Evolutionary conservation across 1,139 yeast genomes (phyloP).

Genomic region (Spathaspora sp.): DNA sequence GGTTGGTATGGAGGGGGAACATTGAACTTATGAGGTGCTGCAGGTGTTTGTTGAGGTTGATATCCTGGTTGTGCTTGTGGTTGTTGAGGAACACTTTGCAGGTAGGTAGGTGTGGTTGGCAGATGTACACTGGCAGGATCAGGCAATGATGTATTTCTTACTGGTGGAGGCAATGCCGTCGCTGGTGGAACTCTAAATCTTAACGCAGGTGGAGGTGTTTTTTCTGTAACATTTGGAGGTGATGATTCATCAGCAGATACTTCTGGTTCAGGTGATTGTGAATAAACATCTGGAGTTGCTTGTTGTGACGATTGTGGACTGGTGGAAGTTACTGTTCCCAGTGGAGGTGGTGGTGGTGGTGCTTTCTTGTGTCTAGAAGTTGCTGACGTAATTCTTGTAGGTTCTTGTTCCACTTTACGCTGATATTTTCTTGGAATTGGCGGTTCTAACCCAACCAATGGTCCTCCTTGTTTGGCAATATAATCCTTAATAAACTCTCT

Average conservation of each 20-base stretch:
- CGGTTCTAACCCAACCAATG: constrained; percentile 81
- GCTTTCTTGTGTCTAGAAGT: constrained; percentile 33
- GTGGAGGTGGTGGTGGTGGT: constrained; percentile 44
- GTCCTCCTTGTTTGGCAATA: constrained; percentile 77
- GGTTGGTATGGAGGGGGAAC: constrained; percentile 14
- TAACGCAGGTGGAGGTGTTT: constrained; percentile 12
- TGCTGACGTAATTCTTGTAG: constrained; percentile 11
- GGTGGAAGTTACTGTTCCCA: constrained; percentile 11
- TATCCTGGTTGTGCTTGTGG: constrained; percentile 9
- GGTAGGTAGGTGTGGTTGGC: not conserved
- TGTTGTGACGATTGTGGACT: constrained; percentile 13
- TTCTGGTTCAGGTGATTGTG: constrained; percentile 13
- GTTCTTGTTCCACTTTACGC: constrained; percentile 16
- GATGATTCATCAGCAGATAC: constrained; percentile 2
- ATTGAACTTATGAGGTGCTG: constrained; percentile 7
- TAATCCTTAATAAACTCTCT: constrained; percentile 79
- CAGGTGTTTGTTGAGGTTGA: constrained; percentile 7
- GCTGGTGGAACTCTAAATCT: constrained; percentile 30
- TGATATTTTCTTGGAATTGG: constrained; percentile 70
- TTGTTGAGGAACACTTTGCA: constrained; percentile 3
- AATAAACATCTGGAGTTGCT: constrained; percentile 6
- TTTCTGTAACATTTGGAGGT: not conserved
- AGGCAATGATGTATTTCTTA: constrained; percentile 31
- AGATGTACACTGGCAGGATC: constrained; percentile 11
- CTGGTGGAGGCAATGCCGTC: constrained; percentile 27